Base-by-base conservation (phyloP, 495 filamentous ascomycete species). In the Podospora australis region DNA sequence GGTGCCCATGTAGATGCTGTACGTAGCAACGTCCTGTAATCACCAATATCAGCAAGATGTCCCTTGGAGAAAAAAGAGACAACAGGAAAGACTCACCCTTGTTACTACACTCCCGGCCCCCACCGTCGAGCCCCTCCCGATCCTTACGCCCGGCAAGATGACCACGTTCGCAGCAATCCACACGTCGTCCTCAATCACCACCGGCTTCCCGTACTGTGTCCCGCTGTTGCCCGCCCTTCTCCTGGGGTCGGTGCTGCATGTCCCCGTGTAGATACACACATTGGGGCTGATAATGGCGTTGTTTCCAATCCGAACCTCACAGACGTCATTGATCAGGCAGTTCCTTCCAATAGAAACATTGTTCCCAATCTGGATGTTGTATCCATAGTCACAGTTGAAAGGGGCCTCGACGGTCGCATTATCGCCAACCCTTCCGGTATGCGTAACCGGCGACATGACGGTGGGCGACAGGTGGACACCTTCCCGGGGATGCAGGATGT, bases 331-430 rank as follows among this genome's bases (percentile, higher is more conserved):
- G 57, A 98, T 86, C 9, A 83, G 79, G 60, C 92, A 97, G 54
- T 90, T 88, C 39, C 86, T 78, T 8, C 86, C 87, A 49, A 98
- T 90, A 52, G 83, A 78, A 6, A 92, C 88, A 58, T 92, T 82
- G 56, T 90, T 86, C 19, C 87, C 92, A 52, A 98, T 83, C 29
- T 77, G 76, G 54, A 97, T 86, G 57, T 98, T 96, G 60, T 95
- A 96, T 2, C 92, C 92, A 58, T 96, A 98, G 58, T 96, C 89
- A 65, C 92, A 97, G 28, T 74, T 83, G 63, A 98, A 97, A 10
- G 92, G 91, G 2, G 87, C 82, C 50, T 96, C 89, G 32, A 98
- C 87, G 30, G 81, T 75, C 6, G 86, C 84, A 41, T 86, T 80
- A 32, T 83, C 77, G 17, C 88, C 88, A 16, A 95, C 81, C 25